Conservation (phyloP, 345 rosid genomes). For the Garcia nutans region DNA sequence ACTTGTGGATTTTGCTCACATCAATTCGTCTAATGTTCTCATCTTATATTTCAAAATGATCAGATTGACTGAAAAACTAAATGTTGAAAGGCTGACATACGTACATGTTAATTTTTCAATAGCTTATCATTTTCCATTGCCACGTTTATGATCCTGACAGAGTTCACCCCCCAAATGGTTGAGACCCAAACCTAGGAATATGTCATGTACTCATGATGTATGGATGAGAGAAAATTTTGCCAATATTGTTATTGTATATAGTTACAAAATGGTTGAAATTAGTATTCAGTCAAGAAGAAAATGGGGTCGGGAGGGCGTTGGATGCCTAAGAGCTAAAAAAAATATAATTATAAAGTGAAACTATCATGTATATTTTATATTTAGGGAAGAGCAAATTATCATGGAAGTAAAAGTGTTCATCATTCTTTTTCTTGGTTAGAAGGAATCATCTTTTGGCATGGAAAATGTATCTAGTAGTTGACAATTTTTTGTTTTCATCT, state of each 20-base stretch:
- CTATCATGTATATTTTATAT: conserved; percentile 25
- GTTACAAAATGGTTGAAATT: conserved; percentile 63
- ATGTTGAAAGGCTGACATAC: conserved; percentile 63
- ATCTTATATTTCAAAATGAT: conserved; percentile 54
- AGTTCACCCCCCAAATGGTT: background rate
- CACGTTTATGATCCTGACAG: background rate
- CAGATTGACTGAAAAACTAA: conserved; percentile 67
- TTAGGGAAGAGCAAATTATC: conserved; percentile 33
- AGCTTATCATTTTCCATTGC: background rate
- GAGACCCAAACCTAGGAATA: background rate
- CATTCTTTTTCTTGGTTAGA: conserved; percentile 17
- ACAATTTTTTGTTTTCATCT: background rate
- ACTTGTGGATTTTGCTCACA: conserved; percentile 4
- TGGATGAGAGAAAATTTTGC: background rate
- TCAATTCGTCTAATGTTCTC: conserved; percentile 16
- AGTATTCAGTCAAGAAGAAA: conserved; percentile 45
- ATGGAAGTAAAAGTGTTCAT: conserved; percentile 20
- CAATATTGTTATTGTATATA: conserved; percentile 30
- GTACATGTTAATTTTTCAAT: conserved; percentile 53
- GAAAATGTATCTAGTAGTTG: background rate
- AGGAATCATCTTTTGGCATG: conserved; percentile 12
- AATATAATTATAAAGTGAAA: conserved; percentile 20
- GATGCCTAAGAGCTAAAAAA: conserved; percentile 30
- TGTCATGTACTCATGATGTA: background rate
- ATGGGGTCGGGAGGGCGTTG: conserved; percentile 43